Evolutionary conservation across 352 stramenopile species (phyloP).

Genomic region (Pythium insidiosum): DNA sequence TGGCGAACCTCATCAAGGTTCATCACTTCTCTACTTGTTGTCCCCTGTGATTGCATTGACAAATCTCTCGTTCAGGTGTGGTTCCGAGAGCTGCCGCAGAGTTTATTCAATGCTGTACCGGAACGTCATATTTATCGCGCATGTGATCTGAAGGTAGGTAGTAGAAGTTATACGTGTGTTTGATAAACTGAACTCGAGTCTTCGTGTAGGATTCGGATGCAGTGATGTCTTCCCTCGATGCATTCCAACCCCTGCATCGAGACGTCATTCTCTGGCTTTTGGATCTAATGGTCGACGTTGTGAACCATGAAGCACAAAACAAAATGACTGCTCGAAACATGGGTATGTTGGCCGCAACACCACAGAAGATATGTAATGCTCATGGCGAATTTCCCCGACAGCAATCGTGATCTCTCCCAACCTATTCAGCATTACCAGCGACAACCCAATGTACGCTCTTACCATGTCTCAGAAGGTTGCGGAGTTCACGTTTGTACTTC

Average conservation of each 20-base stretch:
- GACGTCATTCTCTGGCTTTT: constrained; percentile 65
- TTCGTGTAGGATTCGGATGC: constrained; percentile 22
- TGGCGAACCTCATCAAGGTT: constrained; percentile 80
- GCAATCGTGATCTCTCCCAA: constrained; percentile 81
- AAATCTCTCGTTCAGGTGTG: too few relatives aligned
- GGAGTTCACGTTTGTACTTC: constrained; percentile 43
- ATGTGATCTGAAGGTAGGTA: constrained; percentile 32
- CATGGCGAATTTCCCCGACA: constrained; percentile 6
- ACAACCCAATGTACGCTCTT: constrained; percentile 63
- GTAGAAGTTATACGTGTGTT: not conserved
- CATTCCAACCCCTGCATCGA: constrained; percentile 25
- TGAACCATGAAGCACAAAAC: constrained; percentile 45
- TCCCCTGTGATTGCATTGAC: too few relatives aligned
- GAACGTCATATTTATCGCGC: constrained; percentile 51
- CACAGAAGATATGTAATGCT: too few relatives aligned
- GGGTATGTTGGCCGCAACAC: constrained; percentile 17
- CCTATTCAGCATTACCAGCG: constrained; percentile 49
- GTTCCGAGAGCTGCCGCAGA: constrained; percentile 72
- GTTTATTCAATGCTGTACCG: constrained; percentile 57
- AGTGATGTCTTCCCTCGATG: constrained; percentile 24
- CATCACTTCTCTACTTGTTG: too few relatives aligned
- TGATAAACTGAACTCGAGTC: too few relatives aligned
- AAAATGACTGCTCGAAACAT: constrained; percentile 81
- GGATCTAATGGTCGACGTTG: constrained; percentile 60
- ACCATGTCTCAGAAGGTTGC: constrained; percentile 70